Conservation (phyloP, 108 stramenopile species). For the Schizochytrium sp. region DNA sequence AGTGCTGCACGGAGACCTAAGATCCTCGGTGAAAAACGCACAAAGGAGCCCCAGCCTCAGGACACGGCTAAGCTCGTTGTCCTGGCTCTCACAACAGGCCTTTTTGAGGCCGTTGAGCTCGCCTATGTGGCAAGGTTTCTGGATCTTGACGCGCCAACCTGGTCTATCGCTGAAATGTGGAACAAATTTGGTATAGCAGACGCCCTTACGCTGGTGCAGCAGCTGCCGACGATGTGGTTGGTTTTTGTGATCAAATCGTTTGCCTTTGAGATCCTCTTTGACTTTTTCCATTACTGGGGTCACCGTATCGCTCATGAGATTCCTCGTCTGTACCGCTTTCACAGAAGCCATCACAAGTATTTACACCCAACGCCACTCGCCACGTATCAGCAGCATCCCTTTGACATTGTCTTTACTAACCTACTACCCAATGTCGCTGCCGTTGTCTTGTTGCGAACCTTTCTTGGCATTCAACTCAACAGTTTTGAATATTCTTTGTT, state of each 20-base stretch:
- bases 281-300: slow-evolving; percentile 57
- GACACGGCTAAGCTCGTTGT: not conserved
- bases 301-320: slow-evolving; percentile 40
- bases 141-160: not conserved
- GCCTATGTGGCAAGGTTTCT: not conserved
- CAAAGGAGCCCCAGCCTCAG: not conserved
- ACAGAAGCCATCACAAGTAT: slow-evolving; percentile 25
- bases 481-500: not conserved
- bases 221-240: not conserved
- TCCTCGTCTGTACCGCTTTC: not conserved
- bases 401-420: slow-evolving; percentile 34
- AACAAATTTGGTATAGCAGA: not conserved
- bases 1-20: slow-evolving; percentile 12
- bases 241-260: slow-evolving; percentile 54
- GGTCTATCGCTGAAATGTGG: not conserved
- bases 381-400: slow-evolving; percentile 39
- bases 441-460: not conserved
- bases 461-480: not conserved
- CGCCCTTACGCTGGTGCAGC: not conserved
- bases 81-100: not conserved
- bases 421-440: slow-evolving; percentile 13
- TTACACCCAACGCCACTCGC: slow-evolving; percentile 44
- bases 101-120: not conserved
- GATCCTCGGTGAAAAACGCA: not conserved
- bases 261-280: slow-evolving; percentile 11